Percentiles rank a stretch among this genome's conserved stretches.
phyloP scores from a whole-genome alignment of 2,329 filamentous ascomycete species.

The Penicillium sp. region DNA sequence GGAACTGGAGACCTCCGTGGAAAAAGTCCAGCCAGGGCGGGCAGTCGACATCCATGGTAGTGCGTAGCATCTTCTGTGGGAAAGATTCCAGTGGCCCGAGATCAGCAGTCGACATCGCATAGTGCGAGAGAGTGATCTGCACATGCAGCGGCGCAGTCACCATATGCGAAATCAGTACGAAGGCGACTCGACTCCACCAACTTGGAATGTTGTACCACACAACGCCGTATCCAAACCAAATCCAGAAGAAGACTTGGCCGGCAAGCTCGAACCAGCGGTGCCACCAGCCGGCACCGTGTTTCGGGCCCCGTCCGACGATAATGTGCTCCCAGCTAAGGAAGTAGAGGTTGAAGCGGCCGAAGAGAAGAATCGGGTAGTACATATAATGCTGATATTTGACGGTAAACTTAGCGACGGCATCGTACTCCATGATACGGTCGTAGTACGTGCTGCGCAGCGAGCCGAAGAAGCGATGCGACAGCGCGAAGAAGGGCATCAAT shows the following conservation, averaged over 20 bases:
- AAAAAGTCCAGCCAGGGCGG: constrained; percentile 82
- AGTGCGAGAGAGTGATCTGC: constrained; percentile 89
- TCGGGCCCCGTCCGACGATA: constrained; percentile 64
- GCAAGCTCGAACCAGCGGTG: constrained; percentile 72
- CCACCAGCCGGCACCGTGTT: constrained; percentile 74
- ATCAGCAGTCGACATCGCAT: constrained; percentile 86
- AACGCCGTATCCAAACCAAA: constrained; percentile 76
- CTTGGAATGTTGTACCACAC: constrained; percentile 69
- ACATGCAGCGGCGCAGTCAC: constrained; percentile 77
- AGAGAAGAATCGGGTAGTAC: constrained; percentile 75
- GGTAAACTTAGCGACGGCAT: constrained; percentile 65
- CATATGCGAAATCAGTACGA: constrained; percentile 75
- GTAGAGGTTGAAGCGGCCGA: constrained; percentile 87
- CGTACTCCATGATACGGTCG: constrained; percentile 72
- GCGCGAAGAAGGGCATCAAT: constrained; percentile 80
- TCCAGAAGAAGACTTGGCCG: constrained; percentile 78
- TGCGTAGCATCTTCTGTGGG: constrained; percentile 82
- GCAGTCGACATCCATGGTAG: constrained; percentile 89
- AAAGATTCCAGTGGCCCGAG: constrained; percentile 80
- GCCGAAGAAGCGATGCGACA: constrained; percentile 77
- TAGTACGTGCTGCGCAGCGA: constrained; percentile 76
- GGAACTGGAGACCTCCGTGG: constrained; percentile 83
- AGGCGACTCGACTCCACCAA: constrained; percentile 65
- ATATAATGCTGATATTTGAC: constrained; percentile 71
- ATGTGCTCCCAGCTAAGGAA: constrained; percentile 76